Conservation (phyloP, 768 basidiomycete genomes). For the Gyrodon lividus region DNA sequence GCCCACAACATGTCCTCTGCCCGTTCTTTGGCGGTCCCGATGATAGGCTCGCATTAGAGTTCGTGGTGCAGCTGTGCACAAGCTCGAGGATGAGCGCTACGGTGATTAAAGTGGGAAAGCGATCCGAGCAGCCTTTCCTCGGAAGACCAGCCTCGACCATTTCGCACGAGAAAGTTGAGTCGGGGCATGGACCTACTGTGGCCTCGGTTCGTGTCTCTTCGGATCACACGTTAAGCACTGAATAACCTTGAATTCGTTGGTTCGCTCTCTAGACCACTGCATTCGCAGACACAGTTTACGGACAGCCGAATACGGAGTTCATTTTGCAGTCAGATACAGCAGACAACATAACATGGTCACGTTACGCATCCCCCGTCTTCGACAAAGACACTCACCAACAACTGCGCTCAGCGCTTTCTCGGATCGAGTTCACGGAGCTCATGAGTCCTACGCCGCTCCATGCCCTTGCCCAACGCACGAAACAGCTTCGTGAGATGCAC, state of each 20-base stretch:
- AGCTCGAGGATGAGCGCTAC: conserved; percentile 68
- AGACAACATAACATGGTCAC: conserved; percentile 76
- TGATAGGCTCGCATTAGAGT: conserved; percentile 79
- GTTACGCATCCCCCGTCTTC: conserved; percentile 41
- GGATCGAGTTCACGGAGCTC: conserved; percentile 59
- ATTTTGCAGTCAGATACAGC: conserved; percentile 77
- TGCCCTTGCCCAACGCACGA: conserved; percentile 45
- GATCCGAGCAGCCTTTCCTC: conserved; percentile 45
- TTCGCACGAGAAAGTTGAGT: conserved; percentile 51
- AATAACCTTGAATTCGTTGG: background rate
- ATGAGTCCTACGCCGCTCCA: conserved; percentile 57
- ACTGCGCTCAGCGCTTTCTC: conserved; percentile 45
- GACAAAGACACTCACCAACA: conserved; percentile 8
- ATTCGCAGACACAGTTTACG: conserved; percentile 74
- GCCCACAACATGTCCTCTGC: conserved; percentile 64
- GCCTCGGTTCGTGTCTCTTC: conserved; percentile 9
- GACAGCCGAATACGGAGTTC: conserved; percentile 57
- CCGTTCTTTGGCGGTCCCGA: conserved; percentile 96
- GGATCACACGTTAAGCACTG: background rate
- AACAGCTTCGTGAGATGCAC: conserved; percentile 20
- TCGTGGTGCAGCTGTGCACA: conserved; percentile 77
- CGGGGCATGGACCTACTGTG: conserved; percentile 19
- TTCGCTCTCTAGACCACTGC: conserved; percentile 39
- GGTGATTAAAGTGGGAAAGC: conserved; percentile 59
- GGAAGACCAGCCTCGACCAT: conserved; percentile 49